These are phyloP conservation scores for Pueraria montana DNA, from an alignment of 306 rosid species.

Conservation along the genomic window DNA sequence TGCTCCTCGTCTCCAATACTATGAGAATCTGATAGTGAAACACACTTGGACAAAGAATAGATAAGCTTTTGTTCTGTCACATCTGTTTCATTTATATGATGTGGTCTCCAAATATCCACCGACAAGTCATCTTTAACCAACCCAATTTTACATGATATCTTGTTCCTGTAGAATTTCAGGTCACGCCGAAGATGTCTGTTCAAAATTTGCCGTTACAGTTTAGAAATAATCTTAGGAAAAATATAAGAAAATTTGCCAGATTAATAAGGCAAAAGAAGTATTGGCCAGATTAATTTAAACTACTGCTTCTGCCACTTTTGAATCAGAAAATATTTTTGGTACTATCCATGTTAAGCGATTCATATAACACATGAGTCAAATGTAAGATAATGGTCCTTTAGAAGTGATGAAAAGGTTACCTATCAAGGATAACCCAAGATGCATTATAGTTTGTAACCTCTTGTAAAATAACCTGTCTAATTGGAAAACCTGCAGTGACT, in stretches of 20 bases:
- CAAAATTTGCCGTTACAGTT: background rate
- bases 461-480: constrained; percentile 69
- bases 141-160: constrained; percentile 65
- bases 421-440: constrained; percentile 68
- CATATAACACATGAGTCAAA: background rate
- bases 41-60: constrained; percentile 54
- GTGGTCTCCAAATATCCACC: constrained; percentile 50
- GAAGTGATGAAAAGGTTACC: constrained; percentile 48
- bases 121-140: constrained; percentile 54
- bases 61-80: constrained; percentile 48
- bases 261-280: too few relatives aligned
- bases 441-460: constrained; percentile 57
- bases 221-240: background rate
- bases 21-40: constrained; percentile 43
- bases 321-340: background rate
- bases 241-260: background rate
- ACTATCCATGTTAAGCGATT: background rate
- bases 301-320: background rate
- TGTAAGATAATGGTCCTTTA: background rate
- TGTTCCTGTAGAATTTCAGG: constrained; percentile 54
- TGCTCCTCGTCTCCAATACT: constrained; percentile 41
- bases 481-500: constrained; percentile 70
- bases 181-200: constrained; percentile 66
- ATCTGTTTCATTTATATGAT: constrained; percentile 40
- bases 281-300: background rate